A percentile compares a stretch with the other conserved stretches of the same genome.
Conservation (phyloP, 106 monocot genomes). For the Chionographis japonica region DNA sequence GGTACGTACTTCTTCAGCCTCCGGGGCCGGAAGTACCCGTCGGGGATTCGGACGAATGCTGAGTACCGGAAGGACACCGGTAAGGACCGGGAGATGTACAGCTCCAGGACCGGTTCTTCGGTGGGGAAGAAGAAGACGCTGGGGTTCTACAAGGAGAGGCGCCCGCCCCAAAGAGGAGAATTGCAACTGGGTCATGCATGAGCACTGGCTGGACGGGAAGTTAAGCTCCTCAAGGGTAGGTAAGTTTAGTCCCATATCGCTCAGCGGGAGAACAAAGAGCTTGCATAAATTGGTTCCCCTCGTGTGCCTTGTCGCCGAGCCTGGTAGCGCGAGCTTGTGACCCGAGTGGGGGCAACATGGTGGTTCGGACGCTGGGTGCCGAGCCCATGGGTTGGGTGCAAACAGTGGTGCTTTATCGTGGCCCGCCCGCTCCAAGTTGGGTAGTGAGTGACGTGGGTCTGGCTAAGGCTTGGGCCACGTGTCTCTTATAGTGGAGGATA, state of each 20-base stretch:
- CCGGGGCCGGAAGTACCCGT: conserved; percentile 87
- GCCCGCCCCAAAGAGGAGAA: conserved; percentile 97
- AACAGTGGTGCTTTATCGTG: no score
- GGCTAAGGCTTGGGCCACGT: background rate
- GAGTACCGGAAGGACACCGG: conserved; percentile 99
- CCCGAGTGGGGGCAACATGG: background rate
- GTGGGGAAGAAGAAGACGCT: conserved; percentile 99
- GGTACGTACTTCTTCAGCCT: conserved; percentile 99
- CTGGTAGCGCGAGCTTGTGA: background rate
- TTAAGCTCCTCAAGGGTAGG: conserved; percentile 77
- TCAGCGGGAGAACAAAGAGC: no score
- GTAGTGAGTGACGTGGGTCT: background rate
- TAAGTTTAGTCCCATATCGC: no score
- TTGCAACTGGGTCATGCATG: conserved; percentile 99
- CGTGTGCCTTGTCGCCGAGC: background rate
- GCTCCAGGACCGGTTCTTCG: conserved; percentile 48
- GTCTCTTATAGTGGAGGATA: background rate
- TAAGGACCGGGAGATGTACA: conserved; percentile 87
- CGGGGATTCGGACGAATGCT: conserved; percentile 76
- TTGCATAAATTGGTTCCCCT: no score
- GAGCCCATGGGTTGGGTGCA: background rate
- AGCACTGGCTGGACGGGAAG: conserved; percentile 84
- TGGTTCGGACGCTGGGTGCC: background rate
- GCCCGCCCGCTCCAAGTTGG: background rate
- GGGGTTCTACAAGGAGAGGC: conserved; percentile 89